Base-by-base conservation (phyloP, 2,329 filamentous ascomycete species). In the Ceratocystis lukuohia region DNA sequence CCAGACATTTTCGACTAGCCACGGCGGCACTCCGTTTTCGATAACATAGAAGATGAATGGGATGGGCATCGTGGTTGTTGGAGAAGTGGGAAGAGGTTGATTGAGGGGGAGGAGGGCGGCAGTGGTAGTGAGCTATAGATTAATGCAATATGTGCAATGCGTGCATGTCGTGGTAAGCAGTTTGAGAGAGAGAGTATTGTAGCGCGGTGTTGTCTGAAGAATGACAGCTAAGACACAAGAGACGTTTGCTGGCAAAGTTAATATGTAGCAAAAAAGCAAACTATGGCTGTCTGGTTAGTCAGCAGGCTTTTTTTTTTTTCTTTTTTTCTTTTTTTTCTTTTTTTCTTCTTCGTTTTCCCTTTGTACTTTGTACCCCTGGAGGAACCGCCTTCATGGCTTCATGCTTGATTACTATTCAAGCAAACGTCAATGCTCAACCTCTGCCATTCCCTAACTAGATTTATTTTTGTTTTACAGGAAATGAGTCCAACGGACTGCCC, bases 1-100 rank as follows among this genome's bases (percentile, higher is more conserved):
- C 75, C 74, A 77, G 57, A 75, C 76, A 63, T 81, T 74, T 53
- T 77, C 73, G 56, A 77, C 78, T 63, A 83, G 71, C 76, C 78
- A 80, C 68, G 72, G 71, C 20, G 83, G 83, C 22, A 77, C 73
- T 68, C 83, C 83, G 68, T 83, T 74, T 68, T 76, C 72, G 69
- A 80, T 71, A 61, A 79, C 69, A 69, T 77, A 75, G 70, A 78
- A 75, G 67, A 83, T 65, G 70, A 83, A 80, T 20, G 80, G 79
- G 68, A 85, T 72, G 53, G 81, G 80, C 81, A 84, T 84, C 50
- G 70, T 75, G 71, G 63, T 20, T 44, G 41, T 28, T 63, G 15
- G 64, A 59, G 48, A 12, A 59, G 25, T 37, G 17, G 22, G 8
- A 45, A 61, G 25, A 61, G 6, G 41, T 8, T 44, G 53, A 57